Evolutionary conservation across 2,329 filamentous ascomycete species (phyloP).

Genomic region (Alternaria conjuncta): DNA sequence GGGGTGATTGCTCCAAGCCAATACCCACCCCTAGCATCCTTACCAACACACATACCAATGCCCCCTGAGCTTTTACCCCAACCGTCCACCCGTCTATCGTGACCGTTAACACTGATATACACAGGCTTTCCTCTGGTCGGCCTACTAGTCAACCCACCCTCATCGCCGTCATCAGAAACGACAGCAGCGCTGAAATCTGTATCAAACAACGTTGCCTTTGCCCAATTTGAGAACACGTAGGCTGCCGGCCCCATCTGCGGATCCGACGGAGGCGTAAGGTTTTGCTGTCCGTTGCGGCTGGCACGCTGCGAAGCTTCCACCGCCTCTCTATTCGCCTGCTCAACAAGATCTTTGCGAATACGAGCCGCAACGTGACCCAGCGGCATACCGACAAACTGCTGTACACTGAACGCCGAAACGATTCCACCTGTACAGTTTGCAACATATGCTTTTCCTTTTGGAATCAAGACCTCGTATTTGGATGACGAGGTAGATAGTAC

Average conservation of each 20-base stretch:
- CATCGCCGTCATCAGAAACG: neutral
- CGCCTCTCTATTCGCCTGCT: conserved; percentile 23
- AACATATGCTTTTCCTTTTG: conserved; percentile 21
- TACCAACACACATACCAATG: conserved; percentile 16
- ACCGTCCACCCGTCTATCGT: conserved; percentile 1
- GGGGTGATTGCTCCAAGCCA: conserved; percentile 16
- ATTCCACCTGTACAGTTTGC: conserved; percentile 16
- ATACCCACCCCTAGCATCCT: conserved; percentile 27
- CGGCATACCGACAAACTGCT: conserved; percentile 19
- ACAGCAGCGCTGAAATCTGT: conserved; percentile 22
- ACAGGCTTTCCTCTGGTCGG: neutral
- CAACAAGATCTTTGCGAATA: conserved; percentile 26
- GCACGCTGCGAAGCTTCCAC: conserved; percentile 16
- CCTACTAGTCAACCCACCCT: neutral
- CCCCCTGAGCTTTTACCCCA: conserved; percentile 11
- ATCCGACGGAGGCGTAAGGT: neutral
- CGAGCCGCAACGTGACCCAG: conserved; percentile 31
- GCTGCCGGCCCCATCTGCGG: neutral
- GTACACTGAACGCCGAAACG: conserved; percentile 11
- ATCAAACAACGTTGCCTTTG: conserved; percentile 23
- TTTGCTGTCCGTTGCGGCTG: neutral
- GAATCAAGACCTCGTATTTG: conserved; percentile 16
- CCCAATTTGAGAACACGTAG: conserved; percentile 23
- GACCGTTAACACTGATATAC: neutral
- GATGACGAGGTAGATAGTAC: conserved; percentile 12